These are phyloP conservation scores for Picea mariana DNA, from an alignment of 83 land plant species.

Conservation along the genomic window DNA sequence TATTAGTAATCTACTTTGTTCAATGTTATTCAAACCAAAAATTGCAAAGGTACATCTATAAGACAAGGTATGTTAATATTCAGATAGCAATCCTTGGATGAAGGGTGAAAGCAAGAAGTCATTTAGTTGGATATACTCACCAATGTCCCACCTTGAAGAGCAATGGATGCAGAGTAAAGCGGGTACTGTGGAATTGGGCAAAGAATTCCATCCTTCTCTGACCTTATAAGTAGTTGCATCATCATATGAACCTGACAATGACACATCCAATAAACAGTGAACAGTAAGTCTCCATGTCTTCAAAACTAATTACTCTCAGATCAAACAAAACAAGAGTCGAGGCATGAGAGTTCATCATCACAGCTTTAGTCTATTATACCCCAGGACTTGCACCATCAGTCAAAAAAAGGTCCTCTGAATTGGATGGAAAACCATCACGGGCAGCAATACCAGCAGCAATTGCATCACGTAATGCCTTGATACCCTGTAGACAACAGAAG, in stretches of 20 bases:
- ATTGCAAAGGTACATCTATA: background rate
- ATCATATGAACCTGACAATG: slow-evolving; percentile 89
- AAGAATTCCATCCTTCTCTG: slow-evolving; percentile 91
- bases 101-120: background rate
- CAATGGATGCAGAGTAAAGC: slow-evolving; percentile 95
- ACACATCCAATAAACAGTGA: slow-evolving; percentile 4
- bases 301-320: background rate
- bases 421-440: slow-evolving; percentile 93
- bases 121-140: slow-evolving; percentile 38
- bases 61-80: background rate
- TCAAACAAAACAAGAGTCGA: slow-evolving; percentile 8
- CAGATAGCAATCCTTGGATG: background rate
- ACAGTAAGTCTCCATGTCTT: background rate
- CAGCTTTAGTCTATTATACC: slow-evolving; percentile 32
- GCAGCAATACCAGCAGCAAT: slow-evolving; percentile 93
- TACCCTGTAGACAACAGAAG: slow-evolving; percentile 51
- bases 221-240: slow-evolving; percentile 87
- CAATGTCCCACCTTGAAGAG: slow-evolving; percentile 93
- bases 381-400: slow-evolving; percentile 99
- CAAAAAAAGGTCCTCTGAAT: slow-evolving; percentile 83
- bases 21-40: background rate
- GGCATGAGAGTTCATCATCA: slow-evolving; percentile 3
- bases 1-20: background rate
- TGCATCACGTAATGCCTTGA: slow-evolving; percentile 84
- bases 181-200: slow-evolving; percentile 99